Percentiles rank a stretch among this genome's conserved stretches.
These are phyloP conservation scores for Melastoma candidum DNA, from an alignment of 441 rosid genomes.

Conservation along the genomic window DNA sequence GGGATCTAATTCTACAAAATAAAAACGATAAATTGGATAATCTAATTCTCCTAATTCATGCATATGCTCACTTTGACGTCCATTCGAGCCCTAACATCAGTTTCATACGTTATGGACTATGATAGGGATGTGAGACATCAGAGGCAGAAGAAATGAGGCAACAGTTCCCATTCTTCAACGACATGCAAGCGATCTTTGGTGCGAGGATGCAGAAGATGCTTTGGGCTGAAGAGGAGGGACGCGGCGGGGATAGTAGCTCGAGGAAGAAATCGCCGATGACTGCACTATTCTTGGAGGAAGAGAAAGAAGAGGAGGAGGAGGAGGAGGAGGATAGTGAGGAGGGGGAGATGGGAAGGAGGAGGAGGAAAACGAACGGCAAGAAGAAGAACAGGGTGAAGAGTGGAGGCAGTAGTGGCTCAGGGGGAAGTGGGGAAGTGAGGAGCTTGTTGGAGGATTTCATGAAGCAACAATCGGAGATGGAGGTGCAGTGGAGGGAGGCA, in stretches of 20 bases:
- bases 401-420: constrained; percentile 11
- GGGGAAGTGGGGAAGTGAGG: constrained; percentile 24
- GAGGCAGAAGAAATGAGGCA: constrained; percentile 68
- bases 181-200: constrained; percentile 56
- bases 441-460: constrained; percentile 63
- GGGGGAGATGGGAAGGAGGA: constrained; percentile 24
- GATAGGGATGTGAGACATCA: constrained; percentile 67
- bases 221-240: constrained; percentile 73
- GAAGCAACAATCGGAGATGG: constrained; percentile 73
- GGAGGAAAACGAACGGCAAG: constrained; percentile 22
- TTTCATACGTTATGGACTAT: neutral
- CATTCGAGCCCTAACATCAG: too few species aligned
- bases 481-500: constrained; percentile 78
- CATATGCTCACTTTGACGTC: too few species aligned
- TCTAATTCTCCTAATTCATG: too few species aligned
- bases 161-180: constrained; percentile 74
- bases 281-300: constrained; percentile 65
- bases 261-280: constrained; percentile 42
- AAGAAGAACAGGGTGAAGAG: constrained; percentile 33
- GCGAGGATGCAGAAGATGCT: constrained; percentile 64
- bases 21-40: too few species aligned
- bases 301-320: constrained; percentile 38
- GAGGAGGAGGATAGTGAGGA: constrained; percentile 47
- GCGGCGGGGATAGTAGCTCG: constrained; percentile 25
- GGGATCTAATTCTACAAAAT: too few species aligned